Base-by-base conservation (phyloP, 129 eudicot species). In the Flaveria linearis region DNA sequence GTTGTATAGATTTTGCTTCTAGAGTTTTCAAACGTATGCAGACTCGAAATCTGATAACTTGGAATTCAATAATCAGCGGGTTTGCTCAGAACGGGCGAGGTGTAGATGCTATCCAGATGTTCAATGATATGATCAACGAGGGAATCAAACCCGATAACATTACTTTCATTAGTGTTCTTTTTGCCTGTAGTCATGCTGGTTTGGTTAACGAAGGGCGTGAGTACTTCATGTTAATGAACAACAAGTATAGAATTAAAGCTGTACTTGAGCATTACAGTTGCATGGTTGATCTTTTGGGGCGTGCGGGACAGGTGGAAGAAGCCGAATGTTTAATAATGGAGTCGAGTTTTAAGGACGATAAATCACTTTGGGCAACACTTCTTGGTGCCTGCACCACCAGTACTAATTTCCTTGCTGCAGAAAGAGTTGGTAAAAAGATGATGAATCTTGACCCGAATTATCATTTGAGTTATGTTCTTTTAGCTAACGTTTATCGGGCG, bases 61-160 rank as follows among this genome's bases (percentile, higher is more conserved):
- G 97, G 97, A 92, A 92, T 60, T 82, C 93, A 0, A 92, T 92
- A 86, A 86, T 92, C 30, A 73, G 80, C 60, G 97, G 93, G 15
- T 82, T 92, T 72, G 96, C 97, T 80, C 93, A 89, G 76, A 92
- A 92, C 39, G 97, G 97, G 20, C 80, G 75, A 79, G 97, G 93
- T 13, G 20, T 20, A 45, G 97, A 92, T 76, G 87, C 97, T 42
- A 76, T 89, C 64, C 9, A 58, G 53, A 68, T 86, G 56, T 92
- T 88, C 4, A 39, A 84, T 50, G 81, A 83, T 57, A 92, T 92
- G 97, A 77, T 85, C 8, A 11, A 68, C 30, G 92, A 87, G 33
- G 88, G 89, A 2, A 76, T 85, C 10, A 58, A 46, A 55, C 97
- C 97, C 2, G 91, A 92, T 63, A 56, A 22, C 76, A 89, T 92